Percentiles rank a stretch among this genome's conserved stretches.
These are phyloP conservation scores for Pleurotus djamor DNA, from an alignment of 768 basidiomycete species.

Conservation along the genomic window DNA sequence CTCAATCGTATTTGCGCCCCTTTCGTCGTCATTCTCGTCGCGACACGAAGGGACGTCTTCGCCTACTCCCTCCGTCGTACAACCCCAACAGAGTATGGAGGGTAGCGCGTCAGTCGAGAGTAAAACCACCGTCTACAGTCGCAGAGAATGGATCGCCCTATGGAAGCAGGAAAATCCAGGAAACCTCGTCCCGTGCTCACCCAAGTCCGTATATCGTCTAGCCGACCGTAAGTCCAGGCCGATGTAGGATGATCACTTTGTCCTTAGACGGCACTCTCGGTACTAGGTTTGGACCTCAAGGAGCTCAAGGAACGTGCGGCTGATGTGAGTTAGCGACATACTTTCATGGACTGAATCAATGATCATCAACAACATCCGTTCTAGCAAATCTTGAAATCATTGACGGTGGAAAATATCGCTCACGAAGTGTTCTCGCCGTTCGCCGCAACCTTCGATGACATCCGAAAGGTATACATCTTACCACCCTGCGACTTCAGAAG, in stretches of 20 bases:
- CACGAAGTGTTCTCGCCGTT: constrained; percentile 87
- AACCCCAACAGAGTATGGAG: not conserved
- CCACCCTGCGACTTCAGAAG: constrained; percentile 2
- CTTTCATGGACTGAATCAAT: too few species aligned
- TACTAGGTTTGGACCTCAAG: constrained; percentile 63
- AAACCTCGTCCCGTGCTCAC: constrained; percentile 70
- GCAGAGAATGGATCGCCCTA: constrained; percentile 68
- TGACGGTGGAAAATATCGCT: constrained; percentile 79
- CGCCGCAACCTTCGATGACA: constrained; percentile 76
- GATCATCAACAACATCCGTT: constrained; percentile 28
- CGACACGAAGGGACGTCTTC: constrained; percentile 23
- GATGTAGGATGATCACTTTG: not conserved
- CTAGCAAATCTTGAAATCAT: constrained; percentile 73
- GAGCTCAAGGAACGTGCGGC: constrained; percentile 77
- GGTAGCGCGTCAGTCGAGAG: not conserved
- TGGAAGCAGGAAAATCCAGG: constrained; percentile 65
- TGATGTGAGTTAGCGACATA: constrained; percentile 22
- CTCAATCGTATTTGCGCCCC: constrained; percentile 77
- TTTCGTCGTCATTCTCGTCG: constrained; percentile 64
- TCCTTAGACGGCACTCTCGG: not conserved
- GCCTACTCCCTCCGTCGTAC: not conserved
- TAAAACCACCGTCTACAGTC: not conserved
- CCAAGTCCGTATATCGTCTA: constrained; percentile 80
- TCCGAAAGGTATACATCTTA: constrained; percentile 55
- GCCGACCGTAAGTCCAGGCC: constrained; percentile 64